These are phyloP conservation scores for Gloeophyllum trabeum DNA, from an alignment of 768 basidiomycete species.

Conservation along the genomic window DNA sequence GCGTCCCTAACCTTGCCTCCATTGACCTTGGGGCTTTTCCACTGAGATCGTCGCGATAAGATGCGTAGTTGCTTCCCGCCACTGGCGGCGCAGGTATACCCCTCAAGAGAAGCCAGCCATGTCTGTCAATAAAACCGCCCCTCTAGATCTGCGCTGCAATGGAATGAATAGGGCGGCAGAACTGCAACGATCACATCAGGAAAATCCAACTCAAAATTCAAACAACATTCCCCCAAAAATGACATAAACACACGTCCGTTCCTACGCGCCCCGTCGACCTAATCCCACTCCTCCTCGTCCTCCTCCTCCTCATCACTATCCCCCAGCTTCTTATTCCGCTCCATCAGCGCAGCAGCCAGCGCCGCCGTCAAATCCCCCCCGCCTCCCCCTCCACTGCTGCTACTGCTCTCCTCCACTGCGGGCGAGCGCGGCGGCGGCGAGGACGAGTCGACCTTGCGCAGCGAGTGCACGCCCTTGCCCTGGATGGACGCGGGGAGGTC, in stretches of 20 bases:
- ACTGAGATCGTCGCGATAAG: too few relatives aligned
- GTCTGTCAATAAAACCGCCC: too few relatives aligned
- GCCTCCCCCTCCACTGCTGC: slow-evolving; percentile 24
- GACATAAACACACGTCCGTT: not conserved
- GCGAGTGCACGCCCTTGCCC: slow-evolving; percentile 61
- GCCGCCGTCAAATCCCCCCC: slow-evolving; percentile 76
- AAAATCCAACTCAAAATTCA: too few relatives aligned
- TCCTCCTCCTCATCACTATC: slow-evolving; percentile 1
- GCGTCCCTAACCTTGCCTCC: too few relatives aligned
- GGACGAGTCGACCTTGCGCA: slow-evolving; percentile 44
- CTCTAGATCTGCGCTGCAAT: too few relatives aligned
- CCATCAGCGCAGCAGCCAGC: slow-evolving; percentile 71
- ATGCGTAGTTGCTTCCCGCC: too few relatives aligned
- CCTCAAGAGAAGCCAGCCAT: too few relatives aligned
- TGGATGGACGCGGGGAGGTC: slow-evolving; percentile 74
- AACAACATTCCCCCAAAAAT: too few relatives aligned
- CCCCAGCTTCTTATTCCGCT: slow-evolving; percentile 60
- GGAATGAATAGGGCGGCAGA: too few relatives aligned
- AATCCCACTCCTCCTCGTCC: slow-evolving; percentile 1
- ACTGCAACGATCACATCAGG: too few relatives aligned
- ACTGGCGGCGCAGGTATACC: too few relatives aligned
- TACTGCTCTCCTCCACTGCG: slow-evolving; percentile 20
- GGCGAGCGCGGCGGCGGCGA: slow-evolving; percentile 12
- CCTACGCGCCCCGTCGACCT: not conserved
- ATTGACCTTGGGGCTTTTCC: too few relatives aligned